Evolutionary conservation across 331 rosid species (phyloP).

Genomic region (Erythrophleum ivorense): DNA sequence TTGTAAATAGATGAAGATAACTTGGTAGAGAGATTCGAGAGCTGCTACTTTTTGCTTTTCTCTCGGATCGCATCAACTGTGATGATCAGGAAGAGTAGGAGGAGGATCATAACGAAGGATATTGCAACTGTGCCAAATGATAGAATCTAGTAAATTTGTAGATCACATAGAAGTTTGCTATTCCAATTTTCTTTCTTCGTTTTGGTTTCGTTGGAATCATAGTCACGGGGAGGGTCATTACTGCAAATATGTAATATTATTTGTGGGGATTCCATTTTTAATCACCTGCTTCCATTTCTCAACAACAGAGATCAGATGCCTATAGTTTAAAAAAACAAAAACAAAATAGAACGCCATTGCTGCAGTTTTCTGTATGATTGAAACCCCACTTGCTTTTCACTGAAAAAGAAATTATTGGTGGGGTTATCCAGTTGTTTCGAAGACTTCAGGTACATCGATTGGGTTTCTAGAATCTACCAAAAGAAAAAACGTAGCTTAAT

Average conservation of each 20-base stretch:
- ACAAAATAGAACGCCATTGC: neutral
- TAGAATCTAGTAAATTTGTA: neutral
- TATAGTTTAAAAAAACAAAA: neutral
- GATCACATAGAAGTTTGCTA: neutral
- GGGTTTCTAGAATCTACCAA: neutral
- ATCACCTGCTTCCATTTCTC: neutral
- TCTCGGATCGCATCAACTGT: slow-evolving; percentile 25
- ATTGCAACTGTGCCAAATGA: neutral
- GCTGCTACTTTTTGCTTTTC: neutral
- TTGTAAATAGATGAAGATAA: slow-evolving; percentile 36
- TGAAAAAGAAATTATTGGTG: neutral
- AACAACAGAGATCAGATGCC: neutral
- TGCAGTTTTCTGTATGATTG: neutral
- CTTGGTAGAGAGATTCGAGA: slow-evolving; percentile 1
- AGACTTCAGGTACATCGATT: neutral
- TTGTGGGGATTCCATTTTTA: neutral
- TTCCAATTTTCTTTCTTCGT: neutral
- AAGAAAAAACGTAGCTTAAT: too few species aligned
- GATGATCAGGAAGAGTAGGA: slow-evolving; percentile 36
- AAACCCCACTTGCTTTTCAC: neutral
- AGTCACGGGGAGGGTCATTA: neutral
- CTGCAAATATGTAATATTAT: neutral
- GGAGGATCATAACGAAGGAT: slow-evolving; percentile 8
- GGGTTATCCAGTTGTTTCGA: neutral
- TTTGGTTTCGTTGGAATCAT: neutral